Evolutionary conservation across 495 filamentous ascomycete species (phyloP).

Genomic region (Xylaria flabelliformis): DNA sequence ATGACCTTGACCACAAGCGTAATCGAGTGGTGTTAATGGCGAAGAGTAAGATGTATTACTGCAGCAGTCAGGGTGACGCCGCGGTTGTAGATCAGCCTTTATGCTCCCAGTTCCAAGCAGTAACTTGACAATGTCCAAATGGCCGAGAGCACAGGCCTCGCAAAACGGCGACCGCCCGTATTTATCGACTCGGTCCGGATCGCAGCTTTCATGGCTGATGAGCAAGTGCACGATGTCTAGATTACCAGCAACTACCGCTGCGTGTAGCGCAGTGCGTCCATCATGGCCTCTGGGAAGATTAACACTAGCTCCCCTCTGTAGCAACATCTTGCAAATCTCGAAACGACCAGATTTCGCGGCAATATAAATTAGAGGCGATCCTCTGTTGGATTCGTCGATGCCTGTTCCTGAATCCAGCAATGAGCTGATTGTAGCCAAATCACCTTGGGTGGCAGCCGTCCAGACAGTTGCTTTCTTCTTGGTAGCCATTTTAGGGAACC

Average conservation of each 20-base stretch:
- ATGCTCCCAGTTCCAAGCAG: neutral
- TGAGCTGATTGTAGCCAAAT: neutral
- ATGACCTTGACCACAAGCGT: neutral
- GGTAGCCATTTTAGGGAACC: neutral
- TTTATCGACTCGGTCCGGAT: neutral
- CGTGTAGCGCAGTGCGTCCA: neutral
- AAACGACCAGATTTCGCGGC: neutral
- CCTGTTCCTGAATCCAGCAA: neutral
- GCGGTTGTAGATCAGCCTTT: neutral
- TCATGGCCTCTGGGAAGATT: neutral
- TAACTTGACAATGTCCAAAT: slow-evolving; percentile 13
- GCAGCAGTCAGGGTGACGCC: neutral
- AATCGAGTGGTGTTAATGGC: neutral
- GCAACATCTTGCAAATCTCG: neutral
- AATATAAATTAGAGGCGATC: neutral
- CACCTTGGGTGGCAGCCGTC: neutral
- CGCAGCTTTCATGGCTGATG: neutral
- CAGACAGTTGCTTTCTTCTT: neutral
- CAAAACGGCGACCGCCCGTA: neutral
- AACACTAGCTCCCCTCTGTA: neutral
- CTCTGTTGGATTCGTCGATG: neutral
- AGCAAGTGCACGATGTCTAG: neutral
- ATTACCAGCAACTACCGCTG: neutral
- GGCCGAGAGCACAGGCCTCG: slow-evolving; percentile 2
- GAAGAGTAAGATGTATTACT: neutral